Base-by-base conservation (phyloP, 106 monocot species). In the Hemerocallis citrina region DNA sequence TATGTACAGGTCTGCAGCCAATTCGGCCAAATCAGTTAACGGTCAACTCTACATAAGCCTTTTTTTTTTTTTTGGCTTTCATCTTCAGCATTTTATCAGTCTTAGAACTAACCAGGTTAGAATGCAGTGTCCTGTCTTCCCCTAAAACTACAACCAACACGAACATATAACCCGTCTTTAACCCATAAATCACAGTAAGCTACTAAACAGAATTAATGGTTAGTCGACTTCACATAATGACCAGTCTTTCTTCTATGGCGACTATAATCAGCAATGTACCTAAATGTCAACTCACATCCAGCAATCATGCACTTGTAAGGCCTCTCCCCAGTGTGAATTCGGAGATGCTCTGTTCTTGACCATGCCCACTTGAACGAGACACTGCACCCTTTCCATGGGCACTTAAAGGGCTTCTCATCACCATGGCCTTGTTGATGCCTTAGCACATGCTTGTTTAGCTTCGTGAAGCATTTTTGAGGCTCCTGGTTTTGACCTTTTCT, bases 321-420 rank as follows among this genome's bases (percentile, higher is more conserved):
- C 9, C 75, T 74, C 57, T 86, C 85, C 2, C 85, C 74, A 5
- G 79, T 80, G 64, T 85, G 90, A 34, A 79, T 50, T 4, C 85
- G 61, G n/a, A 82, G 14, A 44, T 91, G 90, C 76, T 91, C 82
- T 0, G 82, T 82, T 57, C 79, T 71, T 3, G 85, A 79, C 81
- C 82, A 77, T 57, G 63, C 68, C 85, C 90, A 85, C 70, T 91
- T 91, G 79, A 85, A 91, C 25, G 69, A 72, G 82, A 74, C 74
- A 20, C 14, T 12, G 32, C 85, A 83, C 0, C 74, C 79, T 46
- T 83, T 69, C 77, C 74, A 77, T 0, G 82, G 72, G 59, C 91
- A 83, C 33, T 69, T 79, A 5, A 83, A 43, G 37, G 83, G 80
- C 59, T 80, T 77, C 24, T 77, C 63, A 22, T 80, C 86, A 30